Base-by-base conservation (phyloP, 106 monocot genomes). In the Allium fistulosum region DNA sequence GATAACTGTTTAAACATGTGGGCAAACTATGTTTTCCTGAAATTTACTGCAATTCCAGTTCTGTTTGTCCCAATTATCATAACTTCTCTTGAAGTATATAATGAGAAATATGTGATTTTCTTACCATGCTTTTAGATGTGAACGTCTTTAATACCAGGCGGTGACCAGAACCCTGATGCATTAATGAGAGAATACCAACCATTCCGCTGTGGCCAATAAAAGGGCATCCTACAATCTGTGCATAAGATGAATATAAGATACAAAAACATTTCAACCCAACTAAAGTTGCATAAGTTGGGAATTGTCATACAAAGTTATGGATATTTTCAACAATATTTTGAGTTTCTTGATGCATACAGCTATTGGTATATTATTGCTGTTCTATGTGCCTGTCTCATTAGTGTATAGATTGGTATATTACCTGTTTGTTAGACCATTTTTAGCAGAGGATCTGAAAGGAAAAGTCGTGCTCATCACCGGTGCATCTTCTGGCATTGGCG, bases 401-500 rank as follows among this genome's bases (percentile, higher is more conserved):
- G 7, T 83, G 14, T 74, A 76, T 46, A 82, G 68, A 64, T 47
- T 80, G 48, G 47, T 76, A 7, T 4, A 3, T 13, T 73, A 59
- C 12, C 12, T 80, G 11, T 72, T 87, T 48, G 65, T 83, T n/a
- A 80, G 69, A 59, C 83, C 83, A 4, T 87, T 87, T 48, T 26
- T 13, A 26, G 17, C 9, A 51, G 82, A 79, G 67, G 73, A 88
- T 69, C 55, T 92, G 70, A 49, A 22, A 27, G 76, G 75, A 37
- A 92, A 84, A 72, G 84, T 92, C 16, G 87, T 85, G 26, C 84
- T 87, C 79, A 80, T 92, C 69, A 92, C 87, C 53, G 91, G 91
- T 13, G 91, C 91, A 14, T 92, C 91, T 28, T 92, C 91, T 45
- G 91, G 87, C 75, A 92, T 92, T 26, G 91, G 91, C 45, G 92